Percentiles rank a stretch among this genome's conserved stretches.
Conservation (phyloP, 306 rosid genomes). For the Gastrolobium villosum region DNA sequence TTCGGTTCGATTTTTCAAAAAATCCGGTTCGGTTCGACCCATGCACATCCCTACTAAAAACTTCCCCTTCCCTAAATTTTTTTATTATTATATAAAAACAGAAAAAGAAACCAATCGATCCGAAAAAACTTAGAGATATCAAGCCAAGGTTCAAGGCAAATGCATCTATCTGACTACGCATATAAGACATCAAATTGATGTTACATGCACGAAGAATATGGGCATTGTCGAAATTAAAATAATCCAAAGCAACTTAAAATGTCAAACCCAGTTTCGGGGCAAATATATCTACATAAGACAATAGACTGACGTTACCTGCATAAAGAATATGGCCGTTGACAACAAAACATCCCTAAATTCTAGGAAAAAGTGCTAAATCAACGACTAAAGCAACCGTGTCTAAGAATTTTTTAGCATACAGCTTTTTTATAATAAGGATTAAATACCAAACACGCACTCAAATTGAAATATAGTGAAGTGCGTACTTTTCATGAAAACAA, state of each 20-base stretch:
- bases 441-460: neutral
- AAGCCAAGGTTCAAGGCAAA: constrained; percentile 16
- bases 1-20: too few relatives aligned
- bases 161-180: neutral
- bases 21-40: too few relatives aligned
- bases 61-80: neutral
- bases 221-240: neutral
- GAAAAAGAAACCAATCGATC: neutral
- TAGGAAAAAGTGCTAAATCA: constrained; percentile 11
- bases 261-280: constrained; percentile 19
- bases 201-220: neutral
- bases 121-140: neutral
- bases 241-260: constrained; percentile 18
- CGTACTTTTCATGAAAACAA: neutral
- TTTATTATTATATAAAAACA: too few relatives aligned
- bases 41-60: too few relatives aligned
- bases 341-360: constrained; percentile 46
- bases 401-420: neutral
- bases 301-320: neutral
- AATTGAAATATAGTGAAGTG: neutral
- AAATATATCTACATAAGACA: constrained; percentile 3
- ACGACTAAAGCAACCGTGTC: neutral
- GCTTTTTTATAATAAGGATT: neutral
- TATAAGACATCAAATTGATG: neutral
- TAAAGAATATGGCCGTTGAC: neutral